Evolutionary conservation across 2,329 filamentous ascomycete species (phyloP).

Genomic region (Alternaria burnsii): DNA sequence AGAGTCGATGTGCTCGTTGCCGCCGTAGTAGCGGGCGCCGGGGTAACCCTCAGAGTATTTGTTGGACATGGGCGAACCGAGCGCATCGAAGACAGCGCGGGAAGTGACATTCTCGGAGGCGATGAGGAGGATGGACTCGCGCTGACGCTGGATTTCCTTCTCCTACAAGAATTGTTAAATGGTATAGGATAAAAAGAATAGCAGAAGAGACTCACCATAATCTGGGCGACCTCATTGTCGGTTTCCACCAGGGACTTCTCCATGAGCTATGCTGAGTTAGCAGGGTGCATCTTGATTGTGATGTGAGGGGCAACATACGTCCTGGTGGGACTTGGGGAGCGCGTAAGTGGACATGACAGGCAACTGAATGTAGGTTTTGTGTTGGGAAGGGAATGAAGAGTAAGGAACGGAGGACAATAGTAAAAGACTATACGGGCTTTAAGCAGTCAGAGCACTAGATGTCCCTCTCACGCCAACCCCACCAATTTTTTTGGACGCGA

Average conservation of each 20-base stretch:
- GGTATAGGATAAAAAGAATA: not conserved
- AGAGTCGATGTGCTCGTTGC: conserved; percentile 94
- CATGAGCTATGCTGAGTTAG: conserved; percentile 76
- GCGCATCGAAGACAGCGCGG: conserved; percentile 51
- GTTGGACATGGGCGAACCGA: conserved; percentile 72
- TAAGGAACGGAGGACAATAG: conserved; percentile 10
- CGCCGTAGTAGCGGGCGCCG: conserved; percentile 94
- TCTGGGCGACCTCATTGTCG: conserved; percentile 92
- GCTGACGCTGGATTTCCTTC: conserved; percentile 94
- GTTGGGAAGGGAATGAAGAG: conserved; percentile 1
- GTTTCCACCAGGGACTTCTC: conserved; percentile 91
- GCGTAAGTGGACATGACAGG: conserved; percentile 63
- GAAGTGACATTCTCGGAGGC: conserved; percentile 54
- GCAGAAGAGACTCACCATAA: conserved; percentile 76
- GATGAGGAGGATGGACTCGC: conserved; percentile 84
- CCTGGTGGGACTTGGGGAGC: conserved; percentile 71
- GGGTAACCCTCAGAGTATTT: conserved; percentile 99
- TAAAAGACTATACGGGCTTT: conserved; percentile 9
- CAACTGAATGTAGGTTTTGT: conserved; percentile 16
- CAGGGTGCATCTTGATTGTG: conserved; percentile 22
- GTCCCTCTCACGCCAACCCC: conserved; percentile 15
- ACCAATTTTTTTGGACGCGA: conserved; percentile 41
- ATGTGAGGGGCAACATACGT: conserved; percentile 59
- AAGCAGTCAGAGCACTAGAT: conserved; percentile 16
- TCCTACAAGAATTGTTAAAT: conserved; percentile 63